Base-by-base conservation (phyloP, 768 basidiomycete species). In the Xerocomus brunneocitrinus region DNA sequence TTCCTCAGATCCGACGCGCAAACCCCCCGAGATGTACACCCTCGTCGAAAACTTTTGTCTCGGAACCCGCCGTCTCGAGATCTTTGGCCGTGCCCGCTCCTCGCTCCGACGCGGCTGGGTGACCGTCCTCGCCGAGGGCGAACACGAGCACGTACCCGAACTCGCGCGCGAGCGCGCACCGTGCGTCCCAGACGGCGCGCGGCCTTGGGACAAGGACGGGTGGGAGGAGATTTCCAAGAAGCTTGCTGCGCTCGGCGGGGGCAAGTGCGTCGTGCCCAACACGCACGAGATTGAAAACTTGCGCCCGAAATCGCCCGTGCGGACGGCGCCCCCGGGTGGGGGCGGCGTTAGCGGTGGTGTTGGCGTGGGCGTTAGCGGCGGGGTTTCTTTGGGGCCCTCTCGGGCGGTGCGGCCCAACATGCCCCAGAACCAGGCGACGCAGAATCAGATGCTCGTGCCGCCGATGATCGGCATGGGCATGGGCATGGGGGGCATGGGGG, bases 31-130 rank as follows among this genome's bases (percentile, higher is more conserved):
- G 68, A 89, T 94, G 77, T 95, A 98, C 73, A 86, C 87, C 5
- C 80, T 99, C 39, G 89, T 98, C 65, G 97, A 99, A 71, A 98
- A 95, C 69, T 98, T 99, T 68, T 98, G 95, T 66, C 85, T 97
- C 47, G 97, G 95, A 5, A 80, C 88, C 0, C 85, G 95, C 14
- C 83, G 97, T 3, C 82, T 99, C 13, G 93, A 98, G 66, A 72
- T 99, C 12, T 98, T 94, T 58, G 92, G 90, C 0, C 81, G 82
- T 3, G 74, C 75, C 0, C 77, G 80, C 0, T 80, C 84, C 25
- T 84, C 82, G 0, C 73, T 91, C 6, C 82, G 95, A 0, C 81
- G 84, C 10, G 95, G 95, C 6, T 99, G 97, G 97, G 85, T 97
- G 10, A 90, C 91, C n/a, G 83, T 86, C 10, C 76, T 89, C 42